Base-by-base conservation (phyloP, 148 eudicot genomes). In the Vaccinium macrocarpon region DNA sequence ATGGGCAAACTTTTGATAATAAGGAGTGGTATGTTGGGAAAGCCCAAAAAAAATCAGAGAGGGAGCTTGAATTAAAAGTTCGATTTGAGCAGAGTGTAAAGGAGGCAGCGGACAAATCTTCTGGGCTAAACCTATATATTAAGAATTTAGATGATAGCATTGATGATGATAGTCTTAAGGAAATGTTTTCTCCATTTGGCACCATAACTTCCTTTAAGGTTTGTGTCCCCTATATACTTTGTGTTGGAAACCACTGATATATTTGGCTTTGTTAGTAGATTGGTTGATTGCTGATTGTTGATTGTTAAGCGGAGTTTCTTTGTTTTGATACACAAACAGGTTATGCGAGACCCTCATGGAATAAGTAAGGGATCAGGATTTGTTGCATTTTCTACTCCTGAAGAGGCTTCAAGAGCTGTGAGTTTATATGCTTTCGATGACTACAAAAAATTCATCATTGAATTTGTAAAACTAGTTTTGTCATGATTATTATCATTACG, bases 11-110 rank as follows among this genome's bases (percentile, higher is more conserved):
- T 81, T 57, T 95, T 90, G 96, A 95, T 87, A 88, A 92, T 12
- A 95, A 96, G 87, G 99, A 92, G 75, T 94, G 94, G 99, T 96
- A 88, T 88, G 98, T 96, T 81, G 98, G 97, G 14, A 93, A 90
- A 90, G 98, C 97, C 59, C 99, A 96, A 81, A 96, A 94, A 76
- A 94, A 93, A 84, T 89, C 95, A 56, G 97, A 96, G 85, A 91
- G 98, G 82, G 98, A 96, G 82, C 88, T 82, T 46, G 98, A 95
- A 81, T 80, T 96, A 78, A 96, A 92, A 83, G 62, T 55, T 14
- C 82, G 81, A 35, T 92, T 88, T 88, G 98, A 96, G 89, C 98
- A 94, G 86, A 91, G 84, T 85, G 80, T 86, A 78, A 92, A 88
- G 84, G 97, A 94, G 73, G 88, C 93, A 0, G 94, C 83, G 25